Evolutionary conservation across 345 rosid species (phyloP), one percentile per base, ranked within the genome.

Genomic region (Aethionema arabicum): DNA sequence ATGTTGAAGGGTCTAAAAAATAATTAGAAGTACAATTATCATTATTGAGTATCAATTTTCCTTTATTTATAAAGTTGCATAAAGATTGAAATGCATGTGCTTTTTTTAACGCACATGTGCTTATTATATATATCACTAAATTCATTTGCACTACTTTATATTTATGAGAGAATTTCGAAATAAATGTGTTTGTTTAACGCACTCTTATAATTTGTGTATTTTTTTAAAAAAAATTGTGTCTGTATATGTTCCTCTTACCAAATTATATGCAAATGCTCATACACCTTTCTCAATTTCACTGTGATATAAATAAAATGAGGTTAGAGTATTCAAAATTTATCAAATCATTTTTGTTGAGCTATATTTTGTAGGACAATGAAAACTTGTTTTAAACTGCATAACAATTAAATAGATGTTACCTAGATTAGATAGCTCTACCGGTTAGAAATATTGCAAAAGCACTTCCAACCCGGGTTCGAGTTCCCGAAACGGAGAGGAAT

Each of bases 1-100:
- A 61, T 69, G 21, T 53, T 69, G 50, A 69, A 69, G 53, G 42
- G 16, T 31, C 45, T 54, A 46, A 61, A 39, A 56, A 67, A 69
- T 46, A 38, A 54, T 61, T 69, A 44, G 39, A 69, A 69, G 57
- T 61, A 61, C 73, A 61, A 38, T 31, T 69, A 16, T 39, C 61
- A 61, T 69, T 62, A 69, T 69, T 61, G 45, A 47, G 21, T 21
- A 16, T 16, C 5, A 46, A 4, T 40, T 29, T 43, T 30, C 13
- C 42, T 21, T 21, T 21, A 21, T 21, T 21, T 21, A 48, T 11
- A 47, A 56, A 56, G 48, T 8, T 66, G 21, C 52, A 59, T 13
- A 43, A 10, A 39, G 27, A 68, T 61, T 53, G 49, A 3, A 40
- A 55, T 45, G 62, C 73, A 61, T 52, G 49, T 60, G 72, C 32